Evolutionary conservation across 2,329 filamentous ascomycete species (phyloP), one percentile per base, ranked within the genome.

Genomic region (Sclerotinia spermophila): DNA sequence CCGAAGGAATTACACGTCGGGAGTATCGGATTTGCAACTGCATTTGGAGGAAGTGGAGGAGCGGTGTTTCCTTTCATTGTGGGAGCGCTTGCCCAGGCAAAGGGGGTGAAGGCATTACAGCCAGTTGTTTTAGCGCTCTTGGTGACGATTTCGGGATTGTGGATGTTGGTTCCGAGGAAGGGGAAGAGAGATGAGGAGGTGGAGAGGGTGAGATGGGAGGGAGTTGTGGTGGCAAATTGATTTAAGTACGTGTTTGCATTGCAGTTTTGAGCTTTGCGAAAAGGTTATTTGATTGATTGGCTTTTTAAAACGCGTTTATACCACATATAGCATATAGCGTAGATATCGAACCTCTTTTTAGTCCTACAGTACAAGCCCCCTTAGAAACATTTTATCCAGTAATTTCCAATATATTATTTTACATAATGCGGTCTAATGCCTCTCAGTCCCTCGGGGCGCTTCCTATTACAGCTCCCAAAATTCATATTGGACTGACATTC

Each of bases 11-110:
- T 93, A 45, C 93, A 96, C 77, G 91, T 96, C 48, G 88, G 86
- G 40, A 89, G 90, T 0, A 93, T 96, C 74, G 92, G 93, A 0
- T 95, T 96, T 75, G 90, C 91, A 0, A 89, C 91, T 1, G 92
- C 92, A 0, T 89, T 95, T 79, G 93, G 93, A 4, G 90, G 91
- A 0, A 87, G 86, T 1, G 69, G 69, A 6, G 92, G 90, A 0
- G 90, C 91, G 1, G 75, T 89, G 10, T 78, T 92, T 79, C 84
- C 91, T 66, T 83, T 93, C 83, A 86, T 85, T 0, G 87, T 92
- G 0, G 90, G 90, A 4, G 89, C 89, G 2, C 88, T 92, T 76
- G 89, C 90, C 2, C 82, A 87, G 73, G 82, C 79, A 56, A 84
- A 83, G 70, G 87, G 87, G 0, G 87, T 89, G 0, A 77, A 82